phyloP scores from a whole-genome alignment of 805 yeast species.

The Yamadazyma tumulicola region DNA sequence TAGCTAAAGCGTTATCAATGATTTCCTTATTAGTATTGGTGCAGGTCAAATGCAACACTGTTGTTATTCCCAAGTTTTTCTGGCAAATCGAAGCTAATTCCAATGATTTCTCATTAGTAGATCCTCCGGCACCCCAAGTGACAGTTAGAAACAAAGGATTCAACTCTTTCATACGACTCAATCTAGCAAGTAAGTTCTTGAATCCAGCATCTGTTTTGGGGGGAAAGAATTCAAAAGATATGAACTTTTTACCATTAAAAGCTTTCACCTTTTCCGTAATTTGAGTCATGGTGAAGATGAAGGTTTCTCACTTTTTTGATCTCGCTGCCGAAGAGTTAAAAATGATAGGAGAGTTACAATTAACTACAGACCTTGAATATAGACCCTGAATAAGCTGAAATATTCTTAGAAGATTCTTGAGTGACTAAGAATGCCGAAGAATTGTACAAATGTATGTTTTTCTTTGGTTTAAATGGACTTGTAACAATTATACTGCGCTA shows the following conservation, averaged over 20 bases:
- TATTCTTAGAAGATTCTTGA: no score
- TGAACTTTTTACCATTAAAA: constrained; percentile 47
- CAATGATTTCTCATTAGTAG: constrained; percentile 81
- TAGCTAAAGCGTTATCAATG: constrained; percentile 73
- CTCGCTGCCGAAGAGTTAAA: no score
- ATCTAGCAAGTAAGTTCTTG: constrained; percentile 78
- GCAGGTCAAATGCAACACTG: constrained; percentile 93
- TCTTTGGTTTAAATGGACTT: no score
- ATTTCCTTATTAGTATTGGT: constrained; percentile 80
- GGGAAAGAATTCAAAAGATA: constrained; percentile 94
- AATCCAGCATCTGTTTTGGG: constrained; percentile 93
- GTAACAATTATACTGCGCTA: constrained; percentile 84
- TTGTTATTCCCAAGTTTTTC: constrained; percentile 72
- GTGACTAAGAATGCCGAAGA: no score
- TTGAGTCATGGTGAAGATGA: constrained; percentile 5
- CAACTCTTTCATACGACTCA: constrained; percentile 81
- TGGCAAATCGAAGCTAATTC: constrained; percentile 79
- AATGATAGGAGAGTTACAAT: no score
- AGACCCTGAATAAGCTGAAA: no score
- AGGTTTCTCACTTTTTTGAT: no score
- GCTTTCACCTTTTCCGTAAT: constrained; percentile 45
- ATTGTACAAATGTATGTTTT: no score
- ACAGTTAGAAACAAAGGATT: constrained; percentile 89
- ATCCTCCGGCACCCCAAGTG: constrained; percentile 99
- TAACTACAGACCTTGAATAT: no score